Evolutionary conservation across 257 asterid genomes (phyloP).

Genomic region (Nicotiana obtusifolia): DNA sequence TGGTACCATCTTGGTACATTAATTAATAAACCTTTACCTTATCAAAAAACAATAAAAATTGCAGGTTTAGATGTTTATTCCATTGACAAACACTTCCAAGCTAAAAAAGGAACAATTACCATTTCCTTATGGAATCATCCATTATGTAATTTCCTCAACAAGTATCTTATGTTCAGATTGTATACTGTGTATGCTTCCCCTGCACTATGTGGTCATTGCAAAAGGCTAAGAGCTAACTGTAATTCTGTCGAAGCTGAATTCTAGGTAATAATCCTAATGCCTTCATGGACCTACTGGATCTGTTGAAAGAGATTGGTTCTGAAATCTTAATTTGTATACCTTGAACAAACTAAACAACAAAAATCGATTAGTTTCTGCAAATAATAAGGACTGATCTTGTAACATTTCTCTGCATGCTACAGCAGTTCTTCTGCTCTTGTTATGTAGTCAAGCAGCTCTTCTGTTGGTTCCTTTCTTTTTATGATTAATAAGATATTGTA

Average conservation of each 20-base stretch:
- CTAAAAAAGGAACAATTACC: not conserved
- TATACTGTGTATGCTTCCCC: not conserved
- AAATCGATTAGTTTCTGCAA: not conserved
- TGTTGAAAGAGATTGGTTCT: conserved; percentile 4
- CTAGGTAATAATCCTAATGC: not conserved
- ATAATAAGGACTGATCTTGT: not conserved
- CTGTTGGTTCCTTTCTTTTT: conserved; percentile 3
- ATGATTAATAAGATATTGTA: not conserved
- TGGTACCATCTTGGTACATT: no score
- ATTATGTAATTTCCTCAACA: not conserved
- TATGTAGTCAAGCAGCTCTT: not conserved
- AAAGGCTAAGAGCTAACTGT: not conserved
- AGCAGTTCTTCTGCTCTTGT: not conserved
- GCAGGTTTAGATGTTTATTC: conserved; percentile 3
- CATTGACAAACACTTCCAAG: not conserved
- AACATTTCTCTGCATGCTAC: not conserved
- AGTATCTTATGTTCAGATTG: not conserved
- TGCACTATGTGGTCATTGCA: not conserved
- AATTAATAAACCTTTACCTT: no score
- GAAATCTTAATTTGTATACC: not conserved
- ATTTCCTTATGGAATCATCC: not conserved
- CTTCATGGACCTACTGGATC: not conserved
- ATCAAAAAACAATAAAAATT: no score
- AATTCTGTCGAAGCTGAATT: not conserved
- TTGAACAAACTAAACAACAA: not conserved